phyloP scores from a whole-genome alignment of 768 basidiomycete genomes.

The Hypsizygus marmoreus region DNA sequence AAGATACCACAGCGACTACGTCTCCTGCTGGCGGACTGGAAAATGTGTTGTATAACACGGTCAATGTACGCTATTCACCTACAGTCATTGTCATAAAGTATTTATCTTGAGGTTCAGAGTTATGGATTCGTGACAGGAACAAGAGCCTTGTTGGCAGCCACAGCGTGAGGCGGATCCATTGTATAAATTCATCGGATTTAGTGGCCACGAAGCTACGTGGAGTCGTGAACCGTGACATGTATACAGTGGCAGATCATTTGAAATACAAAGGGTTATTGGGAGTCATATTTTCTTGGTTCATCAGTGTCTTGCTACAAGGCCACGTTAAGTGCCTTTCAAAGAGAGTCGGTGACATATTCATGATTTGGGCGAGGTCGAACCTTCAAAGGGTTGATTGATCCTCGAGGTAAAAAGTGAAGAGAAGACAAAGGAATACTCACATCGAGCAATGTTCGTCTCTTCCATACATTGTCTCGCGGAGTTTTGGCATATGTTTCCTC shows the following conservation, averaged over 20 bases:
- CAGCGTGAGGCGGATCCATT: not conserved
- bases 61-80: slow-evolving; percentile 42
- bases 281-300: not conserved
- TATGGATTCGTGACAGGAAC: slow-evolving; percentile 56
- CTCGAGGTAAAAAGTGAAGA: too few species aligned
- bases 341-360: not conserved
- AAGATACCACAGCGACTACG: slow-evolving; percentile 64
- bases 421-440: slow-evolving; percentile 35
- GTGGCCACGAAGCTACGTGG: too few species aligned
- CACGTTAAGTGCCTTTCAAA: not conserved
- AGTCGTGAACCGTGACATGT: too few species aligned
- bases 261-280: too few species aligned
- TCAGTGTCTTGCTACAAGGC: too few species aligned
- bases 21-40: slow-evolving; percentile 57
- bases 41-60: slow-evolving; percentile 59
- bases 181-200: too few species aligned
- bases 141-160: slow-evolving; percentile 26
- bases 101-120: slow-evolving; percentile 31
- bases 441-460: slow-evolving; percentile 38
- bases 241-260: too few species aligned
- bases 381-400: too few species aligned
- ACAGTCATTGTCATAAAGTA: not conserved
- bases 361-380: slow-evolving; percentile 26
- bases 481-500: slow-evolving; percentile 19
- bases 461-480: slow-evolving; percentile 25